Evolutionary conservation across 2,329 filamentous ascomycete species (phyloP), one percentile per base, ranked within the genome.

Genomic region (Nemania sp.): DNA sequence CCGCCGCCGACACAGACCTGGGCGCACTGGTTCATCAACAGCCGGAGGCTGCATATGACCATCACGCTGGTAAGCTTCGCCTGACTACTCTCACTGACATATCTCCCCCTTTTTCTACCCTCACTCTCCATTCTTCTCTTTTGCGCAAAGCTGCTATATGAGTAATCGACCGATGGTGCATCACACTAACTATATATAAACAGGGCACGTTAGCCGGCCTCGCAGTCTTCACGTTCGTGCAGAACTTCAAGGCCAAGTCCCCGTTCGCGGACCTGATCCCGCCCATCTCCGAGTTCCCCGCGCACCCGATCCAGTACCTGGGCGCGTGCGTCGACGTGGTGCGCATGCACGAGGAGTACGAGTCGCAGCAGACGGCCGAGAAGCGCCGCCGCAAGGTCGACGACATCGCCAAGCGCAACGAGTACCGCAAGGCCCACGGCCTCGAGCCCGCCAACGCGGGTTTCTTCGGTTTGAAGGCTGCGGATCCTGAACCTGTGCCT

Each of bases 381-480:
- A 84, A 85, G 74, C 82, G 92, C 50, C 82, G 84, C 66, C 81
- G 81, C 67, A 86, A 85, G 62, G 80, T 91, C 51, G 91, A 96
- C 62, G 94, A 99, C 74, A 87, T 94, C 23, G 82, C 87, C 71
- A 96, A 97, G 83, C 82, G 93, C 65, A 83, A 83, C 57, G 86
- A 89, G 72, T 99, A 91, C 74, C 85, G 92, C 66, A 86, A 90
- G 73, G 90, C 88, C 56, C 91, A 96, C 77, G 91, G 91, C 8
- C 72, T 96, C 66, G 87, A 91, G 70, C 52, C 66, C 40, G 59
- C 61, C 9, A 55, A 49, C 41, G 22, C 24, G 8, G 63, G 66
- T 6, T 56, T 67, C 42, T 65, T 62, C 49, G 60, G 60, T 26
- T 49, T 37, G 47, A 53, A 40, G 39, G 69, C 64, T 40, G 67